Conservation (phyloP, 345 rosid species). For the Gossypium rotundifolium region DNA sequence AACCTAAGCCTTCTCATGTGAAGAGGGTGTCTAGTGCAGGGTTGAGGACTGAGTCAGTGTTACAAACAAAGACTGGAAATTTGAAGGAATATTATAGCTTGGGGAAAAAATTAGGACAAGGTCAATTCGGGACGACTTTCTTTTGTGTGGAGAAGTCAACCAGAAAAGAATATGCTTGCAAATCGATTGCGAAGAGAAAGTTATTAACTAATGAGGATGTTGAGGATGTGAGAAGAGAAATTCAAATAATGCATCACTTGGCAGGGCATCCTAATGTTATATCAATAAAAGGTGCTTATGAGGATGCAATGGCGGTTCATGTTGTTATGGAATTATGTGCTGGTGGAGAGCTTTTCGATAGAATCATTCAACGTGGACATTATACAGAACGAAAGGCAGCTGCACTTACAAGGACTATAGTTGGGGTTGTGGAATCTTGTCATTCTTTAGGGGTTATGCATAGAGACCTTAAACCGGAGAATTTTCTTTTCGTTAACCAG, state of each 20-base stretch:
- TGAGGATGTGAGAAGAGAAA: conserved; percentile 35
- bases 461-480: conserved; percentile 86
- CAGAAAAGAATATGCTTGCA: too few species aligned
- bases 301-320: conserved; percentile 60
- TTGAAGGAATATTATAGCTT: conserved; percentile 57
- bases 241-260: conserved; percentile 89
- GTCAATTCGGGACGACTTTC: conserved; percentile 71
- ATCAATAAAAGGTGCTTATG: conserved; percentile 71
- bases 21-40: conserved; percentile 67
- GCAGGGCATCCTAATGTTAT: conserved; percentile 83
- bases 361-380: conserved; percentile 79
- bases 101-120: conserved; percentile 87
- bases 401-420: conserved; percentile 69
- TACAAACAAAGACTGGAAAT: conserved; percentile 63
- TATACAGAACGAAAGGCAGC: conserved; percentile 82
- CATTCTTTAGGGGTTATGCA: conserved; percentile 91
- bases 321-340: too few species aligned
- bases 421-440: conserved; percentile 80
- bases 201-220: too few species aligned
- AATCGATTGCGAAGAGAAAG: too few species aligned
- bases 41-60: conserved; percentile 58
- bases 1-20: conserved; percentile 33
- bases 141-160: too few species aligned
- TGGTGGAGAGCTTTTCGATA: conserved; percentile 58
- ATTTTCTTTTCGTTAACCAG: conserved; percentile 59